A percentile compares a stretch with the other conserved stretches of the same genome.
Evolutionary conservation across 2,329 filamentous ascomycete genomes (phyloP).

Genomic region (Exophiala calicioides): DNA sequence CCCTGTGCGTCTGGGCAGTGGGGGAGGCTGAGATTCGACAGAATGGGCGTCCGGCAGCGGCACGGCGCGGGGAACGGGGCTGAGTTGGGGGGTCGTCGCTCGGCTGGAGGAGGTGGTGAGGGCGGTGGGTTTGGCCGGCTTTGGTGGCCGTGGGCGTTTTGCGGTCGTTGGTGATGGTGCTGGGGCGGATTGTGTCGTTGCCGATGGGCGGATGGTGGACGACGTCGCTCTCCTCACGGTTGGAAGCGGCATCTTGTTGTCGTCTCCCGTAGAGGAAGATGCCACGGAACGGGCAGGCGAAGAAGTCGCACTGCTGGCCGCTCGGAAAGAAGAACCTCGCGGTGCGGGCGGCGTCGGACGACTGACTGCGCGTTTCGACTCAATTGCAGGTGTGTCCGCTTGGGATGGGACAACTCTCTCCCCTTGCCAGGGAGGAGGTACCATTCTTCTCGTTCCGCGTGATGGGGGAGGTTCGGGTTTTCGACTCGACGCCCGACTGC

Average conservation of each 20-base stretch:
- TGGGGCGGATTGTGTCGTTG: slow-evolving; percentile 26
- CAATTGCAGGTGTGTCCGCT: background rate
- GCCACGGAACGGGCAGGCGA: slow-evolving; percentile 7
- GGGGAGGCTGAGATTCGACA: slow-evolving; percentile 21
- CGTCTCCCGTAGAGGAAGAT: too few species aligned
- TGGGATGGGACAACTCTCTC: slow-evolving; percentile 13
- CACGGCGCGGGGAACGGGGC: slow-evolving; percentile 11
- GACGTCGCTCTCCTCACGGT: too few species aligned
- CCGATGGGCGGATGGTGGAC: background rate
- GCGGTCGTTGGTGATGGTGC: slow-evolving; percentile 40
- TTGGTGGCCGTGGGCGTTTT: slow-evolving; percentile 53
- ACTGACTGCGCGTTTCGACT: slow-evolving; percentile 6
- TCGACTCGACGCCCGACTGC: slow-evolving; percentile 32
- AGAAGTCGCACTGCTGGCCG: slow-evolving; percentile 12
- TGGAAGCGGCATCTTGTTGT: too few species aligned
- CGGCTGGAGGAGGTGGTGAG: slow-evolving; percentile 32
- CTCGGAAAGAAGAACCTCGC: background rate
- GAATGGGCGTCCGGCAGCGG: slow-evolving; percentile 6
- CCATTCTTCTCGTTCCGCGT: slow-evolving; percentile 21
- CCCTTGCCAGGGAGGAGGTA: slow-evolving; percentile 23
- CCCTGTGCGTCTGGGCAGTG: slow-evolving; percentile 23
- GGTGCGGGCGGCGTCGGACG: slow-evolving; percentile 17
- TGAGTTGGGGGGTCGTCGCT: slow-evolving; percentile 16
- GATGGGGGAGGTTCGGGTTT: slow-evolving; percentile 30
- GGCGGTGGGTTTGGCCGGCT: slow-evolving; percentile 63